Percentiles rank a stretch among this genome's conserved stretches.
phyloP scores from a whole-genome alignment of 2,329 filamentous ascomycete species.

The Epichloe coenophiala region DNA sequence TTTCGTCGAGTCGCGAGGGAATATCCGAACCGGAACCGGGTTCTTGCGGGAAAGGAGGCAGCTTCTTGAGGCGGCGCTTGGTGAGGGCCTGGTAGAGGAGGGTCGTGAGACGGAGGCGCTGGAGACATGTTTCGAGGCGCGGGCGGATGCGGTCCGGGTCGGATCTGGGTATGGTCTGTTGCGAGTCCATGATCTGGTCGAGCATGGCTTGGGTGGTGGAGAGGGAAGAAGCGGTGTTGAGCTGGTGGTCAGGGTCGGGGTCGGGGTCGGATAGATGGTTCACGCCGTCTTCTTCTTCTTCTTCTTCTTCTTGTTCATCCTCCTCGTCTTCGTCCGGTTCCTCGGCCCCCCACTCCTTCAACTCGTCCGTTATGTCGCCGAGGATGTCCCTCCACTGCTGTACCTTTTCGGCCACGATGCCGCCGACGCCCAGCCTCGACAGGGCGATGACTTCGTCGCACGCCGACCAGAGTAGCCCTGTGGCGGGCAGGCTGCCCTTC shows the following conservation, averaged over 20 bases:
- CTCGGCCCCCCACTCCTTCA: conserved; percentile 80
- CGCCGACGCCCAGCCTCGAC: conserved; percentile 52
- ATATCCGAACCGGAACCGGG: conserved; percentile 13
- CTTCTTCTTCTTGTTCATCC: conserved; percentile 12
- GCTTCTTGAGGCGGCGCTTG: conserved; percentile 54
- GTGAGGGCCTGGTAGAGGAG: conserved; percentile 56
- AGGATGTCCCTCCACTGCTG: conserved; percentile 63
- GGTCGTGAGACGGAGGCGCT: conserved; percentile 51
- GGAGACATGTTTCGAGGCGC: conserved; percentile 50
- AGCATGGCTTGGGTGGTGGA: conserved; percentile 42
- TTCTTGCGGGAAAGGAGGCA: conserved; percentile 28
- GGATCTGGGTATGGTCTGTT: conserved; percentile 46
- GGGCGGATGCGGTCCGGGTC: conserved; percentile 51
- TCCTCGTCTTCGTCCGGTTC: conserved; percentile 49
- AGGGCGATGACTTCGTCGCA: conserved; percentile 62
- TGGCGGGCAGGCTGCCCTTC: conserved; percentile 46
- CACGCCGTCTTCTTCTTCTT: conserved; percentile 20
- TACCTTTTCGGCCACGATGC: conserved; percentile 56
- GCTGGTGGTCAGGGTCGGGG: not conserved
- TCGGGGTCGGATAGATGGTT: conserved; percentile 23
- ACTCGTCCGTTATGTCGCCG: conserved; percentile 70
- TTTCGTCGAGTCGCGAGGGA: conserved; percentile 37
- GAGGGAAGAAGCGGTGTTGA: not conserved
- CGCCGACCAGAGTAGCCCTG: conserved; percentile 69
- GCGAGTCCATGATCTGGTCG: conserved; percentile 54